Base-by-base conservation (phyloP, 352 stramenopile species). In the Pythium rhizo-oryzae region DNA sequence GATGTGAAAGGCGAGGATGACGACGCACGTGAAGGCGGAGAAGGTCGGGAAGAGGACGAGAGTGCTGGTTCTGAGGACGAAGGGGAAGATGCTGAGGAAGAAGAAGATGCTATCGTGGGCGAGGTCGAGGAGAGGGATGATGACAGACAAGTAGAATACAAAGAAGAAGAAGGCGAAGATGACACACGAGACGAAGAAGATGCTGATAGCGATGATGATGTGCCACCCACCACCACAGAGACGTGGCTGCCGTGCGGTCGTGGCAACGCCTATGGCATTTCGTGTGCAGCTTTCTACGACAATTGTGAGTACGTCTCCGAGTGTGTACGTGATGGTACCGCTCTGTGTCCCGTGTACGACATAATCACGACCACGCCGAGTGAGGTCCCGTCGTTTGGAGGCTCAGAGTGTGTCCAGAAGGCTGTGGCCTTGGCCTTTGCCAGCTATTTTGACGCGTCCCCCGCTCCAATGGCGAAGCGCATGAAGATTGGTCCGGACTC, bases 401-500 rank as follows among this genome's bases (percentile, higher is more conserved):
- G 41, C 1, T 8, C 15, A 15, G 15, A 21, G 5, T 16, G 18
- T 8, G 25, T 57, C 16, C 53, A 59, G 19, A 19, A 59, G 9
- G 6, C 18, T 18, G 53, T 59, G 9, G n/a, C 41, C 2, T 21
- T 33, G 1, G 18, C 53, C 0, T 33, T 59, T 0, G 24, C 30
- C 19, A 9, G 46, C 8, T 59, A 21, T 24, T 56, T 64, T 24
- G 43, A 56, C 23, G n/a, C 35, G 8, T 9, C 33, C 0, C 58
- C 46, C 3, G 41, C 28, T 13, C n/a, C 30, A 13, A 6, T 59
- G 33, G 11, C 33, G 0, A 60, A 60, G 35, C 33, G 54, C 4
- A 50, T 50, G 30, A 47, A 49, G 54, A 47, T 60, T 9, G 19
- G 54, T 30, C 6, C n/a, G 18, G 54, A 60, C 37, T 33, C 54